Evolutionary conservation across 352 stramenopile species (phyloP).

Genomic region (Elongisporangium anandrum): DNA sequence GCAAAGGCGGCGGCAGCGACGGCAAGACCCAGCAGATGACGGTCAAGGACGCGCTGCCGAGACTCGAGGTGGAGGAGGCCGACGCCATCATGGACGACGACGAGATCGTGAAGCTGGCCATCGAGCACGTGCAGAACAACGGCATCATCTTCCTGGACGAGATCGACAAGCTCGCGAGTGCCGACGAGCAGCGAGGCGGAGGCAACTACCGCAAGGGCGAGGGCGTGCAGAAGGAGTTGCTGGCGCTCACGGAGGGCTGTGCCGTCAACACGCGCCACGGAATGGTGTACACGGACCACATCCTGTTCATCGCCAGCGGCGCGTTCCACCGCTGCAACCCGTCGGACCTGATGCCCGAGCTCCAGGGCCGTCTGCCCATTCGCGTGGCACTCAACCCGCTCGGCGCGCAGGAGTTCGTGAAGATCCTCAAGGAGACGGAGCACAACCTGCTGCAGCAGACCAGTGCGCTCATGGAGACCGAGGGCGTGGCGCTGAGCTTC

Average conservation of each 20-base stretch:
- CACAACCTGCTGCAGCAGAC: conserved; percentile 96
- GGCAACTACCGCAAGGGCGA: conserved; percentile 91
- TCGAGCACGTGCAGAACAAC: conserved; percentile 94
- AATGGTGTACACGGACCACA: conserved; percentile 98
- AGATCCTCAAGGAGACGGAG: conserved; percentile 96
- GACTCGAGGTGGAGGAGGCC: conserved; percentile 70
- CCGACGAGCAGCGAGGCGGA: conserved; percentile 86
- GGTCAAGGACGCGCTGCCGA: conserved; percentile 65
- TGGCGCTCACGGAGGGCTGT: conserved; percentile 98
- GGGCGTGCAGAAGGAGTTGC: conserved; percentile 97
- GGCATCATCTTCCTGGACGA: conserved; percentile 99
- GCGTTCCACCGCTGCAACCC: conserved; percentile 97
- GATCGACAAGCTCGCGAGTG: conserved; percentile 98
- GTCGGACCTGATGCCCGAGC: conserved; percentile 96
- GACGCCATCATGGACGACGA: conserved; percentile 74
- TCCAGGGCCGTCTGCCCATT: conserved; percentile 98
- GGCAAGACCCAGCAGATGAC: conserved; percentile 57
- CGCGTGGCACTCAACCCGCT: conserved; percentile 96
- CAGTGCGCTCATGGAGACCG: conserved; percentile 94
- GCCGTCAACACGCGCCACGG: conserved; percentile 91
- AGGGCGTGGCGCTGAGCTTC: conserved; percentile 94
- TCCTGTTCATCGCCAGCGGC: conserved; percentile 96
- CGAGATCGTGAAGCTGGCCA: conserved; percentile 62
- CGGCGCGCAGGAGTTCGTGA: conserved; percentile 96
- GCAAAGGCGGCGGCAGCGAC: conserved; percentile 12